These are phyloP conservation scores for Gloeostereum incarnatum DNA, from an alignment of 768 basidiomycete species.

Conservation along the genomic window DNA sequence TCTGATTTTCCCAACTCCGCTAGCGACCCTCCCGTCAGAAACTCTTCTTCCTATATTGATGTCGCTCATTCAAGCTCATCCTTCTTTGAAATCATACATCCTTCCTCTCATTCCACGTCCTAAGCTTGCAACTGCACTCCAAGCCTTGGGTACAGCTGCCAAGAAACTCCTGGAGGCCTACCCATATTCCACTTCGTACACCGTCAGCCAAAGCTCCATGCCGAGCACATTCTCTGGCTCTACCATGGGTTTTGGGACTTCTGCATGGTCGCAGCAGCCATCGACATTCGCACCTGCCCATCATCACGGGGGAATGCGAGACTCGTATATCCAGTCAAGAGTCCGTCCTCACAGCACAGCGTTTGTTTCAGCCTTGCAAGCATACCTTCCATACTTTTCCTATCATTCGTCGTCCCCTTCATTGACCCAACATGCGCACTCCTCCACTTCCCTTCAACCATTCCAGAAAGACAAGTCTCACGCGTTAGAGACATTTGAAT, in stretches of 20 bases:
- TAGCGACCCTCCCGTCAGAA: conserved; percentile 73
- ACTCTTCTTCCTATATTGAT: conserved; percentile 68
- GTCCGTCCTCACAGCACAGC: conserved; percentile 69
- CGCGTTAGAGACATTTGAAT: conserved; percentile 66
- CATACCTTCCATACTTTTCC: conserved; percentile 83
- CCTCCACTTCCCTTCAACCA: conserved; percentile 31
- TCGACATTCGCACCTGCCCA: conserved; percentile 10
- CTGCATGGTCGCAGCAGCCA: conserved; percentile 8
- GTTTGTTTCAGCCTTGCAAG: conserved; percentile 67
- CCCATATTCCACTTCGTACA: conserved; percentile 59
- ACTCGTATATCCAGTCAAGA: conserved; percentile 69
- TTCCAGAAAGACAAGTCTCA: conserved; percentile 59
- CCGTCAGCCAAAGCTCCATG: conserved; percentile 13
- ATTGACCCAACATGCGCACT: conserved; percentile 14
- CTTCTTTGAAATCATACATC: conserved; percentile 60
- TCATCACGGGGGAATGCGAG: conserved; percentile 57
- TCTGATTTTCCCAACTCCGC: conserved; percentile 8
- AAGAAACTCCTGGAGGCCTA: conserved; percentile 75
- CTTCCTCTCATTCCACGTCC: conserved; percentile 80
- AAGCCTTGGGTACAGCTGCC: conserved; percentile 58
- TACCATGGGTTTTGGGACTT: conserved; percentile 16
- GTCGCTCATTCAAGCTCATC: conserved; percentile 58
- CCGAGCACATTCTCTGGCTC: background rate
- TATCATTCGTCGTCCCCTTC: conserved; percentile 27
- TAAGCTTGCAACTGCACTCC: conserved; percentile 63